Evolutionary conservation across 306 rosid species (phyloP).

Genomic region (Macrotyloma uniflorum): DNA sequence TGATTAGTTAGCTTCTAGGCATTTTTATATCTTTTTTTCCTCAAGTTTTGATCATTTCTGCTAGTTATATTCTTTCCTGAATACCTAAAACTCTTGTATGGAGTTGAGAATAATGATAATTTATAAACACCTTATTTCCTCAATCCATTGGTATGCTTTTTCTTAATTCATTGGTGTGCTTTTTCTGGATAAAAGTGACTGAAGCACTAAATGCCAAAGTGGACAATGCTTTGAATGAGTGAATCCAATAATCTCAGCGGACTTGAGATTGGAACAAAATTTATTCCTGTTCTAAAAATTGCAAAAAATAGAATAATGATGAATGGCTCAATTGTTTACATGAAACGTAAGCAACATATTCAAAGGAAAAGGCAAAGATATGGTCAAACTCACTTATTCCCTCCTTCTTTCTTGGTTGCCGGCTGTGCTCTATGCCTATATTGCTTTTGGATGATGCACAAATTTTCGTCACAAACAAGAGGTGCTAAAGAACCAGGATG

Average conservation of each 20-base stretch:
- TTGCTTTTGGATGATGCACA: not conserved
- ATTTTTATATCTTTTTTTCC: not conserved
- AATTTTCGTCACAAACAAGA: not conserved
- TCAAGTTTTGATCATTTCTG: not conserved
- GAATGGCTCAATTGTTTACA: not conserved
- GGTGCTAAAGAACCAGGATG: conserved; percentile 17
- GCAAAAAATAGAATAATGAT: not conserved
- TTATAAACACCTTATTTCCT: too few relatives aligned
- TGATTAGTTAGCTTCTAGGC: not conserved
- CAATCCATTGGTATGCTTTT: too few relatives aligned
- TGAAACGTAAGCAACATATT: not conserved
- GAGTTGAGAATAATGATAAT: too few relatives aligned
- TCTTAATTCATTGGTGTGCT: too few relatives aligned
- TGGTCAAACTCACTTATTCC: not conserved
- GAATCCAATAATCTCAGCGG: too few relatives aligned
- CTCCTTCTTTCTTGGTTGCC: not conserved
- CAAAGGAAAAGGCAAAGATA: not conserved
- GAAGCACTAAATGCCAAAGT: too few relatives aligned
- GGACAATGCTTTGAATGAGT: too few relatives aligned
- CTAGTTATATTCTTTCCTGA: not conserved
- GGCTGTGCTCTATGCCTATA: not conserved
- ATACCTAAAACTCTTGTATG: too few relatives aligned
- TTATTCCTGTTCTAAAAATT: not conserved
- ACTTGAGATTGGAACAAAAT: not conserved
- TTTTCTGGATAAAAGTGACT: too few relatives aligned